A percentile compares a stretch with the other conserved stretches of the same genome.
Evolutionary conservation across 371 early-diverging fungal genomes (phyloP).

Genomic region (Mortierella sp.): DNA sequence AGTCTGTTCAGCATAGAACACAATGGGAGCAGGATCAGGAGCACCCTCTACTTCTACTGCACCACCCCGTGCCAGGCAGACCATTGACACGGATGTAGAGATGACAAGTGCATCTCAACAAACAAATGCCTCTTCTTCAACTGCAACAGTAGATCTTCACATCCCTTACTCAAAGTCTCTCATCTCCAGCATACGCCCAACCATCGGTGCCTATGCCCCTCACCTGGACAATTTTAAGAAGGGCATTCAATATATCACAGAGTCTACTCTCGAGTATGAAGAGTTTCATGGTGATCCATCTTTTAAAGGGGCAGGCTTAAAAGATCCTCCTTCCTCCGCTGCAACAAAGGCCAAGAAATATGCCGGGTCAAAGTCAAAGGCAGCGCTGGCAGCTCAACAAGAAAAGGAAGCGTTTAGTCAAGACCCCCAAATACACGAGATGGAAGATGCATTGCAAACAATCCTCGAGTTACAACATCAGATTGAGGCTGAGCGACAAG

Average conservation of each 20-base stretch:
- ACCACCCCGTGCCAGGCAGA: neutral
- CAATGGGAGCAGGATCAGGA: conserved; percentile 24
- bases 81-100: neutral
- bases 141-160: neutral
- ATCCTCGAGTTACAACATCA: conserved; percentile 26
- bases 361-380: conserved; percentile 23
- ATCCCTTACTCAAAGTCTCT: conserved; percentile 28
- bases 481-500: conserved; percentile 27
- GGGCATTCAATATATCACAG: conserved; percentile 31
- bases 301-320: conserved; percentile 23
- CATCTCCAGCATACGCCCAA: conserved; percentile 27
- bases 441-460: conserved; percentile 33
- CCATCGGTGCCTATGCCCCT: conserved; percentile 21
- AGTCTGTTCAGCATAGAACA: neutral
- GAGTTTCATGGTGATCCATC: conserved; percentile 24
- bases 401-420: conserved; percentile 38
- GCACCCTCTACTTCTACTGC: neutral
- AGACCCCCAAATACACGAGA: conserved; percentile 33
- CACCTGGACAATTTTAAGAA: conserved; percentile 35
- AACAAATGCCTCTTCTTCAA: neutral
- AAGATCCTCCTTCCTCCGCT: conserved; percentile 15
- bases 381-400: conserved; percentile 17
- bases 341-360: conserved; percentile 18
- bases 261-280: conserved; percentile 44
- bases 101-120: conserved; percentile 5